A percentile compares a stretch with the other conserved stretches of the same genome.
These are phyloP conservation scores for Lactarius hatsudake DNA, from an alignment of 768 basidiomycete genomes.

Conservation along the genomic window DNA sequence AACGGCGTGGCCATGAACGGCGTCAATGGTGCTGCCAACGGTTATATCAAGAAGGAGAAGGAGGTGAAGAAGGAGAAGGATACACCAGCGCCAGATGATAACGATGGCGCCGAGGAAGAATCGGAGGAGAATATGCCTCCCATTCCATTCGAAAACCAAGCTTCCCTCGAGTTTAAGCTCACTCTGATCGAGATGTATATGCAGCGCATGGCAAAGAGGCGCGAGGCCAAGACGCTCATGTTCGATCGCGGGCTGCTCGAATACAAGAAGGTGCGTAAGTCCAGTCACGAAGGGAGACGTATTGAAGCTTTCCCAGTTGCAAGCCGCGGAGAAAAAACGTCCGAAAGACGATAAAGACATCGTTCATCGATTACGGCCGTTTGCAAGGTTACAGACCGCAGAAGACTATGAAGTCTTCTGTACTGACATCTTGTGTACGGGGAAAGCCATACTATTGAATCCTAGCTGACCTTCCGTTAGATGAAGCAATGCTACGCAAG, in stretches of 20 bases:
- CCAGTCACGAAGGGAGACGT: conserved; percentile 4
- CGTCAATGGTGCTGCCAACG: conserved; percentile 37
- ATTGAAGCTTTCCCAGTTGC: conserved; percentile 55
- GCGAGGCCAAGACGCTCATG: conserved; percentile 83
- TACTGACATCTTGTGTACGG: conserved; percentile 85
- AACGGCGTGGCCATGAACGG: conserved; percentile 33
- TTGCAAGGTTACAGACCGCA: conserved; percentile 85
- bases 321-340: conserved; percentile 88
- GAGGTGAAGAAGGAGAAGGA: conserved; percentile 38
- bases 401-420: conserved; percentile 88
- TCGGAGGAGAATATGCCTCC: conserved; percentile 66
- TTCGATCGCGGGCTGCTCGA: conserved; percentile 90
- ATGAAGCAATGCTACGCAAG: conserved; percentile 84
- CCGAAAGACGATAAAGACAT: conserved; percentile 91
- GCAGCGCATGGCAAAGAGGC: conserved; percentile 80
- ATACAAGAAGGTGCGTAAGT: conserved; percentile 78
- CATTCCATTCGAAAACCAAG: conserved; percentile 77
- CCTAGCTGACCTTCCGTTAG: conserved; percentile 41
- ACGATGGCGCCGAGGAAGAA: conserved; percentile 56
- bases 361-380: conserved; percentile 82
- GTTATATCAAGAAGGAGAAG: conserved; percentile 41
- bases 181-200: conserved; percentile 88
- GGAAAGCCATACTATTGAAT: conserved; percentile 12
- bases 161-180: conserved; percentile 85
- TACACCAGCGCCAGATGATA: conserved; percentile 29